These are phyloP conservation scores for Boletus bicolor DNA, from an alignment of 768 basidiomycete species.

Conservation along the genomic window DNA sequence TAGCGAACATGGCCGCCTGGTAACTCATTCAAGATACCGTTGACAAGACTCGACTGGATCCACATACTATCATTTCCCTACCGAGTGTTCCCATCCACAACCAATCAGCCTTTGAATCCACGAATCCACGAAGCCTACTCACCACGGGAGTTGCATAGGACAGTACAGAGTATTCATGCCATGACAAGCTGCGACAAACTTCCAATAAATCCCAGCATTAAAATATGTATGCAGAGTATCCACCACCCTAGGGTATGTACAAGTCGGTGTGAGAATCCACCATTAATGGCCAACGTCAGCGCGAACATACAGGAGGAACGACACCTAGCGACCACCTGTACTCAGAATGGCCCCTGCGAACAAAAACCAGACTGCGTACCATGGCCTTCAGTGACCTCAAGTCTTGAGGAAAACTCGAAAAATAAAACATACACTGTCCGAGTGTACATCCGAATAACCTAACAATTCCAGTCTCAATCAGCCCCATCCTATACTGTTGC, in stretches of 20 bases:
- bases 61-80: slow-evolving; percentile 6
- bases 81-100: not conserved
- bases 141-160: not conserved
- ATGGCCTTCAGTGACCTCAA: not conserved
- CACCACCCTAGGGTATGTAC: not conserved
- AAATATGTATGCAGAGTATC: slow-evolving; percentile 2
- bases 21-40: not conserved
- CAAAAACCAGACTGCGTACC: not conserved
- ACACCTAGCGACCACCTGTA: not conserved
- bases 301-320: not conserved
- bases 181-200: not conserved
- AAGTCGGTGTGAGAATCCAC: not conserved
- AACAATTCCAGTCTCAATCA: not conserved
- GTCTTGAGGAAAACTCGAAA: slow-evolving; percentile 6
- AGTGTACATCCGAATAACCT: slow-evolving; percentile 14
- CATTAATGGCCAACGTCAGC: not conserved
- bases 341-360: not conserved
- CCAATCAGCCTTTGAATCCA: not conserved
- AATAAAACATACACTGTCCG: slow-evolving; percentile 11
- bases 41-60: not conserved
- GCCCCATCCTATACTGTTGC: not conserved
- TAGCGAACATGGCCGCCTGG: not conserved
- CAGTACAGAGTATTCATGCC: not conserved
- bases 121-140: not conserved
- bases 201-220: not conserved